Evolutionary conservation across 129 eudicot genomes (phyloP), one percentile per base, ranked within the genome.

Genomic region (Flaveria linearis): DNA sequence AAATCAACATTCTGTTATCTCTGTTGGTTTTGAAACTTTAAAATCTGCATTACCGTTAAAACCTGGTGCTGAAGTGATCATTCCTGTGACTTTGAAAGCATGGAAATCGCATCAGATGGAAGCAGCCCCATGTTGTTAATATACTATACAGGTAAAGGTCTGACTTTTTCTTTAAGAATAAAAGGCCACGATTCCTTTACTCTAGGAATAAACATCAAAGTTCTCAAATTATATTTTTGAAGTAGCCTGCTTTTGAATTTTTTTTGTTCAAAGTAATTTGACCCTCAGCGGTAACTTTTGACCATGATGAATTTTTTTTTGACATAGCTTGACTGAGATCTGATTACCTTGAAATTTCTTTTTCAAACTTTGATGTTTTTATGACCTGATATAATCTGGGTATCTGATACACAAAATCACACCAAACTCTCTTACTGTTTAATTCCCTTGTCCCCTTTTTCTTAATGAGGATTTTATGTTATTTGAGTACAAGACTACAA

Each of bases 41-140:
- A 86, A 88, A 77, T 84, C 90, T 14, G 83, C 87, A 69, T 87
- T 94, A n/a, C 98, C 98, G 25, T 74, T 91, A 72, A 94, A 84
- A 81, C 96, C 98, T 9, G 98, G 98, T 75, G 97, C 96, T 15
- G 91, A 94, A 78, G 93, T 94, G 74, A 91, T 87, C 3, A 87
- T 94, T 68, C 93, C 90, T 11, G 87, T 94, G 14, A 94, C 93
- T 47, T 73, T 94, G 74, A 91, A 88, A 84, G 98, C 98, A 53
- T 94, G 98, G 93, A 85, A 80, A 87, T 91, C 58, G 81, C 88
- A 11, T 74, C 81, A 73, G 98, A 94, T 77, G 94, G 89, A 74
- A 87, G 85, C 79, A 85, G 93, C 82, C 98, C 97, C 2, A 61
- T 89, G 88, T 71, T 94, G 80, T 39, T 86, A 73, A 87, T 91